Evolutionary conservation across 768 basidiomycete genomes (phyloP).

Genomic region (Steccherinum ochraceum): DNA sequence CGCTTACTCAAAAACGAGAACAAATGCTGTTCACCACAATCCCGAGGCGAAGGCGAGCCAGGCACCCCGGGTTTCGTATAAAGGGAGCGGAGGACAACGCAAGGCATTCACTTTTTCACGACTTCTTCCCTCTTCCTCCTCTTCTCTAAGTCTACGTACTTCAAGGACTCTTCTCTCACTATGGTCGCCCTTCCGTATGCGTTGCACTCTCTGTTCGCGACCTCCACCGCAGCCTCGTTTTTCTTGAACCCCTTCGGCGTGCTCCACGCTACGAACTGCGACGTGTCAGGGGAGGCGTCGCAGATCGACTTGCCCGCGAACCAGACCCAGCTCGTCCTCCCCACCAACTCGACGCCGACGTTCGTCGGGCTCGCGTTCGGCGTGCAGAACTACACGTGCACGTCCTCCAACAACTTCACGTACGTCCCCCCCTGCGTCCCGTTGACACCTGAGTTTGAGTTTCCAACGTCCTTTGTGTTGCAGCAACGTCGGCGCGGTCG

Average conservation of each 20-base stretch:
- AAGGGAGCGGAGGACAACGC: no score
- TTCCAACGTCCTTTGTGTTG: neutral
- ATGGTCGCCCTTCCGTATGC: conserved; percentile 12
- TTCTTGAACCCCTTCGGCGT: neutral
- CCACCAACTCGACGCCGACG: conserved; percentile 25
- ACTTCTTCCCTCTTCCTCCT: neutral
- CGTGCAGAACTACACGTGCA: conserved; percentile 53
- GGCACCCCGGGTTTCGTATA: neutral
- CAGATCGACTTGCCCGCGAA: neutral
- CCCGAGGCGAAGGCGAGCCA: neutral
- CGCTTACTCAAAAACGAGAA: neutral
- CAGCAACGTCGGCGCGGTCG: conserved; percentile 37
- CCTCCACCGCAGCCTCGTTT: neutral
- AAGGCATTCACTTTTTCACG: no score
- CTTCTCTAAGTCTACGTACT: no score
- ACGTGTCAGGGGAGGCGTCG: neutral
- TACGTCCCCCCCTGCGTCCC: conserved; percentile 19
- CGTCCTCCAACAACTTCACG: conserved; percentile 31
- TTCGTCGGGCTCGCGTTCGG: conserved; percentile 44
- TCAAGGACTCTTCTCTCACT: neutral
- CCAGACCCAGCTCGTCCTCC: conserved; percentile 10
- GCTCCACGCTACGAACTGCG: neutral
- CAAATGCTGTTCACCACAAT: neutral
- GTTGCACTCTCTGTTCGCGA: conserved; percentile 8
- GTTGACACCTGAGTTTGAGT: neutral